Base-by-base conservation (phyloP, 306 rosid species). In the Fragaria iinumae region DNA sequence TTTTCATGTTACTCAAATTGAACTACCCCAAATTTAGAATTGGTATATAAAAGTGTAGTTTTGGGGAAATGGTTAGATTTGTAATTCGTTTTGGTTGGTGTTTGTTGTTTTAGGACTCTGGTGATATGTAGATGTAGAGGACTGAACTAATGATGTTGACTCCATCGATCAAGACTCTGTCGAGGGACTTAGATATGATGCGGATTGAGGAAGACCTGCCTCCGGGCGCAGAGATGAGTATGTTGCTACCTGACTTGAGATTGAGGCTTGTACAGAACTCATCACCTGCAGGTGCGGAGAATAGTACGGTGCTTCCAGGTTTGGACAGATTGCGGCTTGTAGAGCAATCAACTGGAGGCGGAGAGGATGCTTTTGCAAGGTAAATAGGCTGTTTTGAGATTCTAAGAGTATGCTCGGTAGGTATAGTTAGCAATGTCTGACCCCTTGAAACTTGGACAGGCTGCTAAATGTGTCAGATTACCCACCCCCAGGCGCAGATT, bases 221-320 rank as follows among this genome's bases (percentile, higher is more conserved):
- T 4, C 38, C 34, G 27, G 38, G 41, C 41, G 7, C 18, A 27
- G 67, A 27, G 39, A 60, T 27, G 8, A 60, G 39, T 27, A 27
- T 60, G 67, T 10, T 60, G 67, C 67, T 60, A 2, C 67, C 67
- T 21, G 67, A 60, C 36, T 60, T 60, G 17, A 60, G 39, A 60
- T 60, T 60, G 67, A 8, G 9, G 67, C 38, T 60, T 13, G 67
- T 60, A 5, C 18, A 60, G 6, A 18, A 27, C 9, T 18, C 67
- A 59, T 18, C 67, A 59, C 6, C 66, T 4, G 18, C 66, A 23
- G 18, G 39, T 4, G 67, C 20, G 3, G 39, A 56, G 62, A 56
- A 7, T 56, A 56, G 62, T 56, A 21, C 21, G 60, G 27, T 55
- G 60, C 60, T 55, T 21, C 27, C 60, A n/a, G 13, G 60, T 55